Percentiles rank a stretch among this genome's conserved stretches.
phyloP scores from a whole-genome alignment of 495 filamentous ascomycete species.

The Apodospora peruviana region DNA sequence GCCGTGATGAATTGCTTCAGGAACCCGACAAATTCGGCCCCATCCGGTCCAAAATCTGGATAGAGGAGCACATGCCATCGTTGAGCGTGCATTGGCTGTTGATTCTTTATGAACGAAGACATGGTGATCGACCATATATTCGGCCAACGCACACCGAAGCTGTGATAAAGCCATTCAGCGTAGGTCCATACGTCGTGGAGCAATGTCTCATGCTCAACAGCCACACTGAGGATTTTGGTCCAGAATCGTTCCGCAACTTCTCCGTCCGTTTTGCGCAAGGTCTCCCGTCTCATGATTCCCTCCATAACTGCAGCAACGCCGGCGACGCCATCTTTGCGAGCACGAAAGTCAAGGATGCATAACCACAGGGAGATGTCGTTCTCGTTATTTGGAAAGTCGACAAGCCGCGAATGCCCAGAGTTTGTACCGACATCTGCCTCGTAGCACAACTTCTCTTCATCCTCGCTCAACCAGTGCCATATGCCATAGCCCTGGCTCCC shows the following conservation, averaged over 20 bases:
- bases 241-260: conserved; percentile 49
- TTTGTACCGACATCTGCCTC: conserved; percentile 14
- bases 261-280: conserved; percentile 18
- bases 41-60: conserved; percentile 26
- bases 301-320: conserved; percentile 43
- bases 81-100: conserved; percentile 24
- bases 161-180: conserved; percentile 45
- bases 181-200: conserved; percentile 50
- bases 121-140: conserved; percentile 28
- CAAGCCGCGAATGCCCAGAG: conserved; percentile 37
- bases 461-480: conserved; percentile 15
- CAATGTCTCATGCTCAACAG: conserved; percentile 26
- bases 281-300: conserved; percentile 24
- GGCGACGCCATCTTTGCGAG: conserved; percentile 52
- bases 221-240: conserved; percentile 48
- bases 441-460: conserved; percentile 10
- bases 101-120: conserved; percentile 27
- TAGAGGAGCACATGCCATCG: conserved; percentile 33
- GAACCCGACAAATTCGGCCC: conserved; percentile 22
- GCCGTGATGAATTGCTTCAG: conserved; percentile 28
- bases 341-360: conserved; percentile 55
- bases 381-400: conserved; percentile 46
- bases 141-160: conserved; percentile 46
- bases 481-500: neutral
- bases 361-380: conserved; percentile 59